phyloP scores from a whole-genome alignment of 495 filamentous ascomycete genomes.

The Hypomontagnella submonticulosa region DNA sequence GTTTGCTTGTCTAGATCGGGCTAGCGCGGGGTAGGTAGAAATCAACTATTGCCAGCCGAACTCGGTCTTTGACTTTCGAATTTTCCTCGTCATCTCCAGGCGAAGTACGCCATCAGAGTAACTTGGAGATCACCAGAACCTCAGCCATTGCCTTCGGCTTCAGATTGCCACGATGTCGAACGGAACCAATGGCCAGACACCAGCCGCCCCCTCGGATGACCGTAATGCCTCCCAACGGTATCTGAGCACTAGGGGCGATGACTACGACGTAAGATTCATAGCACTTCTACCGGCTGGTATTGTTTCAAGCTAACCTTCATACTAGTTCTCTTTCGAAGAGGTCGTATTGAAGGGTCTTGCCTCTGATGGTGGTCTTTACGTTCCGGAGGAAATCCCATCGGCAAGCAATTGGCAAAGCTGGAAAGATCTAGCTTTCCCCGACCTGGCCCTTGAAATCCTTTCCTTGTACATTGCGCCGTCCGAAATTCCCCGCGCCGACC shows the following conservation, averaged over 20 bases:
- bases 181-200: slow-evolving; percentile 35
- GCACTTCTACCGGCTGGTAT: slow-evolving; percentile 3
- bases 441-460: slow-evolving; percentile 80
- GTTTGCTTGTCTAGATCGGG: slow-evolving; percentile 16
- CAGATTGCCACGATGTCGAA: slow-evolving; percentile 32
- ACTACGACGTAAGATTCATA: slow-evolving; percentile 71
- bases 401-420: slow-evolving; percentile 75
- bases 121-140: slow-evolving; percentile 32
- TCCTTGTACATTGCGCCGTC: slow-evolving; percentile 81
- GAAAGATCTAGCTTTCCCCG: slow-evolving; percentile 78
- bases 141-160: slow-evolving; percentile 4
- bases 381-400: slow-evolving; percentile 82
- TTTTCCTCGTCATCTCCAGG: slow-evolving; percentile 32
- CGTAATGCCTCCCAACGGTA: slow-evolving; percentile 79
- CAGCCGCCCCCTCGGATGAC: slow-evolving; percentile 32
- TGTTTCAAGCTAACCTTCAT: slow-evolving; percentile 6
- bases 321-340: slow-evolving; percentile 86
- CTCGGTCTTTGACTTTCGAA: slow-evolving; percentile 33
- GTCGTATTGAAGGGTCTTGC: slow-evolving; percentile 93
- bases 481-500: slow-evolving; percentile 83
- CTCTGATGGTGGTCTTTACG: slow-evolving; percentile 87
- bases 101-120: slow-evolving; percentile 18
- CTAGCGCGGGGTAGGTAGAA: slow-evolving; percentile 40
- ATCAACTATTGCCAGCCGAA: slow-evolving; percentile 32
- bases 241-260: slow-evolving; percentile 81